Conservation (phyloP, 78 protist species). For the Dictyostelium discoideum region DNA sequence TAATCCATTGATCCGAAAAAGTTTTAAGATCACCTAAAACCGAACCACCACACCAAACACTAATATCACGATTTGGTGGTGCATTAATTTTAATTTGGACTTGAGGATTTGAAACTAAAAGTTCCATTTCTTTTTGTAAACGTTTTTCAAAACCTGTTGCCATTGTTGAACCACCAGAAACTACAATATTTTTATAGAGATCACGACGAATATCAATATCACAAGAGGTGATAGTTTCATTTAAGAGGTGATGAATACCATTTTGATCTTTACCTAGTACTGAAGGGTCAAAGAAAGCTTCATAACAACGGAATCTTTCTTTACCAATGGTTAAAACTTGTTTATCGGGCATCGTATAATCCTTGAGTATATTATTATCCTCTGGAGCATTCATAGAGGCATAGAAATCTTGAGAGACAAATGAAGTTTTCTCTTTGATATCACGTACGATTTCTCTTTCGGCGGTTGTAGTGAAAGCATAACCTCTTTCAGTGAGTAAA, state of each 20-base stretch:
- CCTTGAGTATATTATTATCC: constrained; percentile 60
- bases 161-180: constrained; percentile 97
- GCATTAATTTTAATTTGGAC: constrained; percentile 87
- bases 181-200: constrained; percentile 93
- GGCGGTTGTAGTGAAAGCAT: constrained; percentile 97
- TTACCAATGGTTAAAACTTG: constrained; percentile 90
- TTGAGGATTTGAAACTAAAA: constrained; percentile 75
- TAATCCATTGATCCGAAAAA: constrained; percentile 93
- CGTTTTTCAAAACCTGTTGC: constrained; percentile 91
- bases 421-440: constrained; percentile 94
- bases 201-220: constrained; percentile 94
- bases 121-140: constrained; percentile 76
- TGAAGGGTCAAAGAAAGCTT: constrained; percentile 96
- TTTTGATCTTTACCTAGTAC: constrained; percentile 93
- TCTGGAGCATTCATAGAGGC: neutral
- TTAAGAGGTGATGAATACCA: constrained; percentile 79
- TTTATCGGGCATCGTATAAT: constrained; percentile 95
- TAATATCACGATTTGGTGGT: constrained; percentile 88
- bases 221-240: constrained; percentile 90
- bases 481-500: constrained; percentile 95
- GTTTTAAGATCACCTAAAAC: constrained; percentile 93
- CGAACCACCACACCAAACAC: constrained; percentile 94
- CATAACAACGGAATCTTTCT: constrained; percentile 95
- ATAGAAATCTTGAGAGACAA: constrained; percentile 59
- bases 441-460: constrained; percentile 97